Base-by-base conservation (phyloP, 192 early-diverging fungal genomes). In the Backusella circina region DNA sequence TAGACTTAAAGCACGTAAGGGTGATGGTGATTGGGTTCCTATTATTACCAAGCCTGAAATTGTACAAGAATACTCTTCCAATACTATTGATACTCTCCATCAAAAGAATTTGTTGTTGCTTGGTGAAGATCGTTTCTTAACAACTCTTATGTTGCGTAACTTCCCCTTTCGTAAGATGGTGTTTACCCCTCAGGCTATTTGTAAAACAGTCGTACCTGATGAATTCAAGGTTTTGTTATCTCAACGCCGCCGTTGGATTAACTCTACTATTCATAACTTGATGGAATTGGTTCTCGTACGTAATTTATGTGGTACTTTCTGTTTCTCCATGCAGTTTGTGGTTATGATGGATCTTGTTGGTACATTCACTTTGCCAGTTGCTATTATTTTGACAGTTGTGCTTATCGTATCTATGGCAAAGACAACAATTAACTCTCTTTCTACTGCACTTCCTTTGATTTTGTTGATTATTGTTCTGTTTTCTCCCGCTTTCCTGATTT, bases 281-380 rank as follows among this genome's bases (percentile, higher is more conserved):
- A 76, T 97, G 61, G 95, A 97, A 81, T 82, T 98, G 71, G 92
- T 98, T 28, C 91, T 94, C 50, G 96, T 99, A 37, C 89, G 92
- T 69, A 95, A 97, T 77, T 86, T 99, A 44, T 99, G 97, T 84
- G 97, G 97, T 35, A 97, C 94, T 4, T 99, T 99, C 82, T 99
- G 97, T 78, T 94, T 99, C 77, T 96, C 95, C 57, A 99, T 92
- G 90, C 93, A 94, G 84, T 93, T 95, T 78, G 91, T 92, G 5
- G 86, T 93, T 61, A 80, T 93, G 77, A 89, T 93, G 83, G 91
- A 93, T 74, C 85, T 95, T 37, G 86, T 93, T 5, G 93, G 93
- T 67, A 93, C 93, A 0, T 84, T 93, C 2, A 87, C 86, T 33
- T 81, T 95, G 65, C 93, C 93, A 10, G 92, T 91, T 2, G 91